Conservation (phyloP, 2,329 filamentous ascomycete species). For the Sordariomycetes sp. region DNA sequence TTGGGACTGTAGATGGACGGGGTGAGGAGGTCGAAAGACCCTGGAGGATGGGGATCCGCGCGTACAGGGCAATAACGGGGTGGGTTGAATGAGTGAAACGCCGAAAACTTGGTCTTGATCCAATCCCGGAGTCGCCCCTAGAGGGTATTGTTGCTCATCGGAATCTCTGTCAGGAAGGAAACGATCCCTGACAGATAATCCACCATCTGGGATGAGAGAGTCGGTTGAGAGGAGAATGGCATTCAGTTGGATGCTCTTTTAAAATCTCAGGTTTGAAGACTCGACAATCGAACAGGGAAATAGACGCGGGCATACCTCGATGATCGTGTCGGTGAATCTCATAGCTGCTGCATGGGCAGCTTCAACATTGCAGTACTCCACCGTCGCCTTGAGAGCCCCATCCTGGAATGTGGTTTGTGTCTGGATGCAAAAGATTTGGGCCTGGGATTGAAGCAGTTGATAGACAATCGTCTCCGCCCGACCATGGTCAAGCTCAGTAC, state of each 20-base stretch:
- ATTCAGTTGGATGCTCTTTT: constrained; percentile 1
- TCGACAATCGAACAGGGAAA: neutral
- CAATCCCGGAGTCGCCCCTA: neutral
- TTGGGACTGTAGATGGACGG: neutral
- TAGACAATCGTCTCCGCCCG: neutral
- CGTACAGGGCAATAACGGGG: neutral
- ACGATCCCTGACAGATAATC: neutral
- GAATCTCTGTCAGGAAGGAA: neutral
- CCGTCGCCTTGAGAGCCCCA: constrained; percentile 30
- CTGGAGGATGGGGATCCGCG: neutral
- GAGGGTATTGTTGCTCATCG: neutral
- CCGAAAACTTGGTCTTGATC: neutral
- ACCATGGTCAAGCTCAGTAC: neutral
- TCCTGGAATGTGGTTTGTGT: constrained; percentile 23
- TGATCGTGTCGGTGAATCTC: neutral
- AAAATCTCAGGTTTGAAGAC: neutral
- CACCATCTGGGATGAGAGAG: neutral
- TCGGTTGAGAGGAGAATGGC: neutral
- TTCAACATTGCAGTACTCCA: constrained; percentile 38
- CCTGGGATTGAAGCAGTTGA: constrained; percentile 28
- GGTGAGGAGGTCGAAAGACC: neutral
- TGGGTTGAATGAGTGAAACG: neutral
- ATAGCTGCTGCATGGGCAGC: constrained; percentile 22
- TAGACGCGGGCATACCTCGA: neutral
- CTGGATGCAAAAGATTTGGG: constrained; percentile 38